These are phyloP conservation scores for Pseudogymnoascus sp. DNA, from an alignment of 2,329 filamentous ascomycete species.

Conservation along the genomic window DNA sequence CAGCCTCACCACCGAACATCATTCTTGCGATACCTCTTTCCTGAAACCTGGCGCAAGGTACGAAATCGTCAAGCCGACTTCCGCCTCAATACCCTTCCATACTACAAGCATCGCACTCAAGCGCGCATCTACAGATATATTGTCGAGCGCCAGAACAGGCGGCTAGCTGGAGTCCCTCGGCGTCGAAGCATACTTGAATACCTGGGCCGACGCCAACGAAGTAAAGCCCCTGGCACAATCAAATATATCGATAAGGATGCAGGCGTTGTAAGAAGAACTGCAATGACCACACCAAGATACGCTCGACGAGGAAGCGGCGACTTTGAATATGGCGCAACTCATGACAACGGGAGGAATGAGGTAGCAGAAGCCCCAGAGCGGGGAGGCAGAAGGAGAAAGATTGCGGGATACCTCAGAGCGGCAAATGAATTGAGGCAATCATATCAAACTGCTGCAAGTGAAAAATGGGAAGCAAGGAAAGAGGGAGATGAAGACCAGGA, in stretches of 20 bases:
- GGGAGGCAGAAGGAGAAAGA: constrained; percentile 67
- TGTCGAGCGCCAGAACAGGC: constrained; percentile 53
- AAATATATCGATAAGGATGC: constrained; percentile 21
- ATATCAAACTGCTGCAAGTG: constrained; percentile 48
- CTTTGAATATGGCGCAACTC: constrained; percentile 14
- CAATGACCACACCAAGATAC: constrained; percentile 28
- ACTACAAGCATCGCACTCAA: constrained; percentile 63
- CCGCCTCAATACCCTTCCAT: constrained; percentile 66
- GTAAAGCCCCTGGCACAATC: constrained; percentile 1
- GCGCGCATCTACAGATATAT: constrained; percentile 70
- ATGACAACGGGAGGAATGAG: constrained; percentile 23
- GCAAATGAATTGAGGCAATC: constrained; percentile 64
- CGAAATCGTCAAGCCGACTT: constrained; percentile 61
- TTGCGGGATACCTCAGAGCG: constrained; percentile 65
- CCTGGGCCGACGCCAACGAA: constrained; percentile 30
- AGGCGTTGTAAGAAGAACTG: constrained; percentile 21
- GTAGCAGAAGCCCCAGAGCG: constrained; percentile 39
- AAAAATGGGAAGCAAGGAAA: constrained; percentile 38
- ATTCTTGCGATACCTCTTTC: constrained; percentile 61
- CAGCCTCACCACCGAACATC: constrained; percentile 38
- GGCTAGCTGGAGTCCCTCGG: constrained; percentile 41
- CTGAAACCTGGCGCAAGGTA: constrained; percentile 53
- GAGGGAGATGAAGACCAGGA: constrained; percentile 39
- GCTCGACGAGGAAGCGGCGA: constrained; percentile 16
- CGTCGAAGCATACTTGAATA: constrained; percentile 41